A percentile compares a stretch with the other conserved stretches of the same genome.
phyloP scores from a whole-genome alignment of 371 early-diverging fungal genomes.

The Circinella minor region DNA sequence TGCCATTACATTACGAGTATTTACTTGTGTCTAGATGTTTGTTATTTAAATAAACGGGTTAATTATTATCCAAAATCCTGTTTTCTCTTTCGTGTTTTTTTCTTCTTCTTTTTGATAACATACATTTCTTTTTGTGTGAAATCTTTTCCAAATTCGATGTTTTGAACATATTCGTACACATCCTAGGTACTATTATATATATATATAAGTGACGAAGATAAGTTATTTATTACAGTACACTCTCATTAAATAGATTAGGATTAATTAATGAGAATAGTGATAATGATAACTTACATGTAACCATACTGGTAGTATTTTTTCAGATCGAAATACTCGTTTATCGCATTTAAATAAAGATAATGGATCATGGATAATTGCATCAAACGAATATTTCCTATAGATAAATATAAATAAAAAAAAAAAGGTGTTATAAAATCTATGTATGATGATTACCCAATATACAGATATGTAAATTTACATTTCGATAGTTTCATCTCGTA shows the following conservation, averaged over 20 bases:
- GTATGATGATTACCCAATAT: background rate
- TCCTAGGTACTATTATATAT: constrained; percentile 28
- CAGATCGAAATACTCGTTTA: constrained; percentile 53
- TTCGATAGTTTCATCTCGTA: constrained; percentile 7
- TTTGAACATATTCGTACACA: constrained; percentile 46
- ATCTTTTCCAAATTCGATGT: constrained; percentile 52
- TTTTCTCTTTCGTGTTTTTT: too few species aligned
- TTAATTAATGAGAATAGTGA: too few species aligned
- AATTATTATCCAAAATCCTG: too few species aligned
- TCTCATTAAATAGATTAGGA: too few species aligned
- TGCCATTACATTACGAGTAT: constrained; percentile 54
- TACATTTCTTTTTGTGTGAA: constrained; percentile 24
- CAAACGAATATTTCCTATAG: constrained; percentile 32
- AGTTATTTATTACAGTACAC: too few species aligned
- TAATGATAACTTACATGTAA: constrained; percentile 43
- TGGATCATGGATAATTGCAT: constrained; percentile 54
- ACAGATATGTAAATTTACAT: background rate
- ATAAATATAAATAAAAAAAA: background rate
- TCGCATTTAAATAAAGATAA: constrained; percentile 57
- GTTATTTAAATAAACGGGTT: too few species aligned
- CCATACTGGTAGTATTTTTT: constrained; percentile 51
- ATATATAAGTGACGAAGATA: background rate
- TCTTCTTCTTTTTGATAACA: background rate
- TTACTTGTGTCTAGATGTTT: constrained; percentile 29
- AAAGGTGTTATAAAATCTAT: too few species aligned